phyloP scores from a whole-genome alignment of 2,329 filamentous ascomycete species.

The Sodiomyces alkalinus region DNA sequence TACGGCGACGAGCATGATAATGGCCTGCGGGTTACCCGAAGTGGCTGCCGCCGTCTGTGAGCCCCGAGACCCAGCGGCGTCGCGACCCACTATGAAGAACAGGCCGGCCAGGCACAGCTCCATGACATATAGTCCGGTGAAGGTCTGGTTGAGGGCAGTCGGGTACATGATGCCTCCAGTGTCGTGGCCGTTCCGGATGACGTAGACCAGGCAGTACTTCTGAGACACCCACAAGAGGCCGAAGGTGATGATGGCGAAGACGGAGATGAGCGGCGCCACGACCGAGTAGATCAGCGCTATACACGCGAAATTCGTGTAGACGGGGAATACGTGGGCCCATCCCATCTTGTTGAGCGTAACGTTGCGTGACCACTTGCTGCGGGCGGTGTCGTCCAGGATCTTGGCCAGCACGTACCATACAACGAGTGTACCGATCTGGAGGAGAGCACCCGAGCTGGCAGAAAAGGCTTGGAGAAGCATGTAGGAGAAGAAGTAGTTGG shows the following conservation, averaged over 20 bases:
- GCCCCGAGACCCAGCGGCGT: conserved; percentile 37
- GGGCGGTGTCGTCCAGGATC: conserved; percentile 66
- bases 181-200: conserved; percentile 77
- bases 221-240: conserved; percentile 85
- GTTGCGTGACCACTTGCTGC: conserved; percentile 74
- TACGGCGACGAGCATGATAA: conserved; percentile 67
- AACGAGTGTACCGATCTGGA: conserved; percentile 68
- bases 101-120: conserved; percentile 79
- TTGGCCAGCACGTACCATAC: conserved; percentile 72
- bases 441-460: conserved; percentile 73
- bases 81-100: conserved; percentile 63
- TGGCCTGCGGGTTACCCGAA: conserved; percentile 57
- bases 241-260: conserved; percentile 92
- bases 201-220: conserved; percentile 93
- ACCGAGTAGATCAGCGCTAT: conserved; percentile 84
- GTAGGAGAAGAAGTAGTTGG: conserved; percentile 98
- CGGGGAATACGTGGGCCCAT: conserved; percentile 90
- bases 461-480: conserved; percentile 90
- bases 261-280: conserved; percentile 74
- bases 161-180: conserved; percentile 90
- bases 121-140: conserved; percentile 90
- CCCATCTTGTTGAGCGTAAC: conserved; percentile 61
- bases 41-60: conserved; percentile 20
- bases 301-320: conserved; percentile 92
- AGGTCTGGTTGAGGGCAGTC: conserved; percentile 84